Percentiles rank a stretch among this genome's conserved stretches.
These are phyloP conservation scores for Penicillium aurantiogriseum DNA, from an alignment of 2,329 filamentous ascomycete genomes.

Conservation along the genomic window DNA sequence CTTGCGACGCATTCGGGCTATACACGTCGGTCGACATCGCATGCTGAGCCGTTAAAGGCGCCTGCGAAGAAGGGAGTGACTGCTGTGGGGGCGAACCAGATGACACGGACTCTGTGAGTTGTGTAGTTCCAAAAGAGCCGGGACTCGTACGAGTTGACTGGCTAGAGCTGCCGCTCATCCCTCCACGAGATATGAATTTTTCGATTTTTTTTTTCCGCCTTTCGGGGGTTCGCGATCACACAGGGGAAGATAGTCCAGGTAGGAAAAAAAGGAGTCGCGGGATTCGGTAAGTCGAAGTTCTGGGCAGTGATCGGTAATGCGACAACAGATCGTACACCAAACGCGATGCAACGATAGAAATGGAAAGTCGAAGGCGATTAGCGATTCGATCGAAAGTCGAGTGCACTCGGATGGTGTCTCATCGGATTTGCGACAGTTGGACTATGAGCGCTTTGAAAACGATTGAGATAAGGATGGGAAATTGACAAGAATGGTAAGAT, in stretches of 20 bases:
- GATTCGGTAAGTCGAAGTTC: neutral
- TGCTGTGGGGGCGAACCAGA: conserved; percentile 40
- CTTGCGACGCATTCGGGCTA: conserved; percentile 38
- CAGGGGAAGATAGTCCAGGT: conserved; percentile 4
- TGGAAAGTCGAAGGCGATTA: conserved; percentile 12
- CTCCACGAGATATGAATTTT: conserved; percentile 24
- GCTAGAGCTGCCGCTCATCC: conserved; percentile 44
- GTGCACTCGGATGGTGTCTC: conserved; percentile 14
- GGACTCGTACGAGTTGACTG: conserved; percentile 45
- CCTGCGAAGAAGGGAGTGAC: conserved; percentile 34
- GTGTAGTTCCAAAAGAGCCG: conserved; percentile 40
- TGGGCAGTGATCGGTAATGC: conserved; percentile 15
- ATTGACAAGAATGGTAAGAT: conserved; percentile 12
- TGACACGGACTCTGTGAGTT: conserved; percentile 41
- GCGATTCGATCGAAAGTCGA: conserved; percentile 20
- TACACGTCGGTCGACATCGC: conserved; percentile 47
- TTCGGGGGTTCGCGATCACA: conserved; percentile 16
- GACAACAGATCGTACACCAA: conserved; percentile 11
- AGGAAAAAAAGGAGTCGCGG: conserved; percentile 9
- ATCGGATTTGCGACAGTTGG: conserved; percentile 25
- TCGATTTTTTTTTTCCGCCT: conserved; percentile 2
- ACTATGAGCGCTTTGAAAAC: conserved; percentile 11
- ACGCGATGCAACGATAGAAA: conserved; percentile 10
- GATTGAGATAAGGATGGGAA: conserved; percentile 11
- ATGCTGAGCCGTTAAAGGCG: conserved; percentile 41